Percentiles rank a stretch among this genome's conserved stretches.
Conservation (phyloP, 805 yeast species). For the Diddensiella caesifluorescens region DNA sequence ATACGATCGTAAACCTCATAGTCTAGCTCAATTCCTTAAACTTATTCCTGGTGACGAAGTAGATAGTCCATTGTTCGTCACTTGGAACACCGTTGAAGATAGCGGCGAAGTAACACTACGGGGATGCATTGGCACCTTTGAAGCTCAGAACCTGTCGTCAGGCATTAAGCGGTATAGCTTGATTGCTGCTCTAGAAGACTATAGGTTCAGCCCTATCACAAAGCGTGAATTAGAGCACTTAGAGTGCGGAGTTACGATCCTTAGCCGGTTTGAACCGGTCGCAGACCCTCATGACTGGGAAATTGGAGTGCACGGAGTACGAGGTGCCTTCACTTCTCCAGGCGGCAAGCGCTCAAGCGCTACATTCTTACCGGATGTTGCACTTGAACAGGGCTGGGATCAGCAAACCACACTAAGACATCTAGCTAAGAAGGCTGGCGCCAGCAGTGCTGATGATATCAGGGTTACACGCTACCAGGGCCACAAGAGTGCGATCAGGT, state of each 20-base stretch:
- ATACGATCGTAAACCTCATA: constrained; percentile 11
- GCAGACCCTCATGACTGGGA: constrained; percentile 64
- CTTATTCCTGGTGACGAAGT: constrained; percentile 7
- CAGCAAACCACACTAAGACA: constrained; percentile 63
- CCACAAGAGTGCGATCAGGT: constrained; percentile 39
- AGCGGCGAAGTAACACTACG: constrained; percentile 43
- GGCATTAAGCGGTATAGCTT: constrained; percentile 64
- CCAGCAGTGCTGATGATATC: constrained; percentile 33
- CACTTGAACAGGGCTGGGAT: constrained; percentile 80
- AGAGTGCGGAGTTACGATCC: constrained; percentile 56
- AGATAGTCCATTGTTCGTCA: constrained; percentile 67
- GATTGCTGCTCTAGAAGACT: constrained; percentile 70
- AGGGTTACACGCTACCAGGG: constrained; percentile 55
- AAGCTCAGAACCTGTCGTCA: constrained; percentile 42
- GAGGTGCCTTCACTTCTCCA: constrained; percentile 44
- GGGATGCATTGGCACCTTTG: constrained; percentile 94
- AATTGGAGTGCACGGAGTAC: constrained; percentile 77
- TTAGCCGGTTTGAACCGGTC: constrained; percentile 52
- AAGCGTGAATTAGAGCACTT: constrained; percentile 48
- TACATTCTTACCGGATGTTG: constrained; percentile 88
- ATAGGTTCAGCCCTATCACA: constrained; percentile 65
- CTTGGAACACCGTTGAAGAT: constrained; percentile 54
- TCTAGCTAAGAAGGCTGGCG: constrained; percentile 63
- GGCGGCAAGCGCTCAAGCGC: constrained; percentile 48
- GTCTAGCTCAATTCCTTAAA: constrained; percentile 15